Evolutionary conservation across 2,329 filamentous ascomycete genomes (phyloP), one percentile per base, ranked within the genome.

Genomic region (Coniochaeta sp.): DNA sequence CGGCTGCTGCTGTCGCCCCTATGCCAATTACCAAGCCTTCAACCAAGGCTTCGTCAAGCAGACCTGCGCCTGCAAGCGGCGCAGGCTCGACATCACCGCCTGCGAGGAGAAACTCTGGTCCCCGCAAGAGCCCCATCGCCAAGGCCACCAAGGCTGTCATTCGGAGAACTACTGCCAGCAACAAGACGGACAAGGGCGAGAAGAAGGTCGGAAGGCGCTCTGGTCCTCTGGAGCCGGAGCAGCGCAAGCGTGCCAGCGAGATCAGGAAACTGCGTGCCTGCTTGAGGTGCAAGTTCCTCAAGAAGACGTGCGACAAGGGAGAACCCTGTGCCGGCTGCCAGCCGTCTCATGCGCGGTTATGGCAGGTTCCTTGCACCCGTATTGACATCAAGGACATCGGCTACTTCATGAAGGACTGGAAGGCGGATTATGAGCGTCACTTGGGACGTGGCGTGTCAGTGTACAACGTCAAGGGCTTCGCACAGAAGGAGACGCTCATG

Each of bases 391-490:
- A 96, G 79, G 92, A 97, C 63, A 95, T 97, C 63, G 89, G 85
- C 40, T 96, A 95, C 71, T 97, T 97, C 77, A 94, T 96, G 89
- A 96, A 96, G 77, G 92, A 96, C 70, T 97, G 91, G 91, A 95
- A 92, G 73, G 91, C 91, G 42, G 92, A 97, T 68, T 96, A 94
- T 63, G 91, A 96, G 72, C 86, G 91, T 60, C 91, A 96, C 66
- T 82, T 94, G 60, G 87, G 83, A 57, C 83, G 89, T 53, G 89
- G 89, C 51, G 90, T 96, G 66, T 95, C 91, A 2, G 87, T 96
- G 48, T 91, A 87, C 70, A 96, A 96, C 65, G 94, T 96, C 74
- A 96, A 95, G 75, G 91, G 91, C 49, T 86, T 86, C 57, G 73
- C 81, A 13, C 75, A 78, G 56, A 84, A 83, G 67, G 83, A 86